Evolutionary conservation across 495 filamentous ascomycete species (phyloP).

Genomic region (Penicillium subrubescens): DNA sequence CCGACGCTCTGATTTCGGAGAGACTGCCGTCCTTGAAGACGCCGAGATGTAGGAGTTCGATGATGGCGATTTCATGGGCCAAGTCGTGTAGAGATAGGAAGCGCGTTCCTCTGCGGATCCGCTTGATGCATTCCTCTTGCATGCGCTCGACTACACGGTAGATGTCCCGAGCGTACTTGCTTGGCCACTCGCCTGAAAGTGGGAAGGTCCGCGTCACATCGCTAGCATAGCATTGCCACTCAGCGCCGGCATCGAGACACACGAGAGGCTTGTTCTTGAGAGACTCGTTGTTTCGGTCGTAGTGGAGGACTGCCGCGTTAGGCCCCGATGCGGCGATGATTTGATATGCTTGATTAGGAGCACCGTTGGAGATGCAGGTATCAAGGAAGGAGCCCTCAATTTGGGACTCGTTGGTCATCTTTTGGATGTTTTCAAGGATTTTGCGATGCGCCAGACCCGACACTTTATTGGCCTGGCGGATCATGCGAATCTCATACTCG

Average conservation of each 20-base stretch:
- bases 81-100: constrained; percentile 70
- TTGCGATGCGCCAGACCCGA: constrained; percentile 71
- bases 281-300: constrained; percentile 72
- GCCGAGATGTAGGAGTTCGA: constrained; percentile 69
- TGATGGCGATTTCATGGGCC: constrained; percentile 71
- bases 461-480: constrained; percentile 76
- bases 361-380: constrained; percentile 68
- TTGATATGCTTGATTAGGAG: constrained; percentile 81
- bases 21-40: constrained; percentile 58
- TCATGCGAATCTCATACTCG: constrained; percentile 75
- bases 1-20: constrained; percentile 65
- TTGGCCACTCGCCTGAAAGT: constrained; percentile 61
- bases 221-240: constrained; percentile 85
- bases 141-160: constrained; percentile 79
- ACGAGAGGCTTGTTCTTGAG: constrained; percentile 69
- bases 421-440: constrained; percentile 61
- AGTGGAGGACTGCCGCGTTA: constrained; percentile 85
- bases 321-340: constrained; percentile 78
- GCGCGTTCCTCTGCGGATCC: constrained; percentile 62
- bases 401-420: constrained; percentile 75
- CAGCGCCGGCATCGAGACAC: constrained; percentile 82
- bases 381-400: constrained; percentile 75
- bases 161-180: constrained; percentile 63
- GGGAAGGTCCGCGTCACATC: constrained; percentile 91
- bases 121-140: constrained; percentile 75